Percentiles rank a stretch among this genome's conserved stretches.
Conservation (phyloP, 139 green algal species). For the Chlamydomonas asymmetrica region DNA sequence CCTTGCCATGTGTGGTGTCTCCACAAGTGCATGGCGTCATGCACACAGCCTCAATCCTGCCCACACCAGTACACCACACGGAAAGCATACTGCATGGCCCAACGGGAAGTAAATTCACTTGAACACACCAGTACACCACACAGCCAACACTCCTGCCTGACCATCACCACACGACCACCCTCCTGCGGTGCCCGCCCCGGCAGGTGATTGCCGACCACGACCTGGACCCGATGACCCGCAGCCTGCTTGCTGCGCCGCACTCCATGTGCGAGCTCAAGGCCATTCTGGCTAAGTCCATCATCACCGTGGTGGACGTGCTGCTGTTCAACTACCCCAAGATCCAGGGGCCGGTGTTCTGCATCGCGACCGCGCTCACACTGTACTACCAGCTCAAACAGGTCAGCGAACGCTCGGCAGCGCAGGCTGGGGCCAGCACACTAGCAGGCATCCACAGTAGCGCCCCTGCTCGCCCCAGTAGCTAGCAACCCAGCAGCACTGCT, state of each 20-base stretch:
- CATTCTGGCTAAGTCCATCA: conserved; percentile 44
- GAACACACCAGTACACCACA: no score
- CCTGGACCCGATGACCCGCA: conserved; percentile 42
- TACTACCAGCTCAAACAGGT: conserved; percentile 44
- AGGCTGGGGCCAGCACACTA: no score
- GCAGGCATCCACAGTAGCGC: no score
- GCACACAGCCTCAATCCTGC: no score
- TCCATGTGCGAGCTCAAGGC: conserved; percentile 46
- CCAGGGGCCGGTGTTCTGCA: conserved; percentile 37
- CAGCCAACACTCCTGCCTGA: not conserved
- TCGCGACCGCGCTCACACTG: conserved; percentile 17
- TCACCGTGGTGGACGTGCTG: conserved; percentile 42
- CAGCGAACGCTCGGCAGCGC: no score
- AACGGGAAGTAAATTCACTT: no score
- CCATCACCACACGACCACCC: not conserved
- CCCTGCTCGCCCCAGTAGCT: no score
- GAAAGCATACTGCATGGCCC: no score
- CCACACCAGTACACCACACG: no score
- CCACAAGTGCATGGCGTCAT: no score
- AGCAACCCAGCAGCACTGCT: no score
- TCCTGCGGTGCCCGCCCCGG: not conserved
- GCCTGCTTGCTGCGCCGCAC: conserved; percentile 42
- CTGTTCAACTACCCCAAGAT: conserved; percentile 28
- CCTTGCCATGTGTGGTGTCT: no score
- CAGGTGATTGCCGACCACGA: conserved; percentile 51